Conservation (phyloP, 2,329 filamentous ascomycete genomes). For the Nothopassalora personata region DNA sequence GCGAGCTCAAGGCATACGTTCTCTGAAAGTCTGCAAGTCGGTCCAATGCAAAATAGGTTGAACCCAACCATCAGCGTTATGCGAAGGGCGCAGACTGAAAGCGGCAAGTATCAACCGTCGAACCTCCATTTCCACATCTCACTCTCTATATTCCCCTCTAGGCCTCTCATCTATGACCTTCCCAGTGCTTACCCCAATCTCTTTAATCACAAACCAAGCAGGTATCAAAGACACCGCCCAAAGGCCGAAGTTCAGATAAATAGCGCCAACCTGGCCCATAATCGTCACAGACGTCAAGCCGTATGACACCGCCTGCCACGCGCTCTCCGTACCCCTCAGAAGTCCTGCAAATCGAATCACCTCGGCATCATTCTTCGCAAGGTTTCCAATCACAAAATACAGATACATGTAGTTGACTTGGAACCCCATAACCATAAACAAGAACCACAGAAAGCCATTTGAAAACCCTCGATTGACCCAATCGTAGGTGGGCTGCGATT, state of each 20-base stretch:
- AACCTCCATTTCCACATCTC: not conserved
- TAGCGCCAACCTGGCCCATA: slow-evolving; percentile 60
- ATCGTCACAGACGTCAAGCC: slow-evolving; percentile 58
- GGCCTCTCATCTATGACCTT: slow-evolving; percentile 12
- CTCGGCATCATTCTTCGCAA: slow-evolving; percentile 57
- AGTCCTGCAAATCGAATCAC: slow-evolving; percentile 64
- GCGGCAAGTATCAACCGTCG: not conserved
- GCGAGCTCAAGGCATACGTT: too few relatives aligned
- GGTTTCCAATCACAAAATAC: slow-evolving; percentile 65
- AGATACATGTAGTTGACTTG: slow-evolving; percentile 70
- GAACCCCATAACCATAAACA: slow-evolving; percentile 63
- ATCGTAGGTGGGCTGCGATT: slow-evolving; percentile 57
- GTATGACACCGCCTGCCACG: slow-evolving; percentile 68
- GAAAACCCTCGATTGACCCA: slow-evolving; percentile 62
- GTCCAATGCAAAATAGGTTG: too few relatives aligned
- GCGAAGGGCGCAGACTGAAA: not conserved
- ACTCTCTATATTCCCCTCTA: not conserved
- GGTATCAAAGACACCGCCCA: slow-evolving; percentile 61
- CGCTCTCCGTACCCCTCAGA: slow-evolving; percentile 65
- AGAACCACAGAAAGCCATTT: slow-evolving; percentile 59
- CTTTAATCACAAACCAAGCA: slow-evolving; percentile 60
- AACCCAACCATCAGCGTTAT: too few relatives aligned
- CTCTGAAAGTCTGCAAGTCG: too few relatives aligned
- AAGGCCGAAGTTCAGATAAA: slow-evolving; percentile 66
- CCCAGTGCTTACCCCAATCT: slow-evolving; percentile 43